Percentiles rank a stretch among this genome's conserved stretches.
phyloP scores from a whole-genome alignment of 805 yeast species.

The Candida easanensis region DNA sequence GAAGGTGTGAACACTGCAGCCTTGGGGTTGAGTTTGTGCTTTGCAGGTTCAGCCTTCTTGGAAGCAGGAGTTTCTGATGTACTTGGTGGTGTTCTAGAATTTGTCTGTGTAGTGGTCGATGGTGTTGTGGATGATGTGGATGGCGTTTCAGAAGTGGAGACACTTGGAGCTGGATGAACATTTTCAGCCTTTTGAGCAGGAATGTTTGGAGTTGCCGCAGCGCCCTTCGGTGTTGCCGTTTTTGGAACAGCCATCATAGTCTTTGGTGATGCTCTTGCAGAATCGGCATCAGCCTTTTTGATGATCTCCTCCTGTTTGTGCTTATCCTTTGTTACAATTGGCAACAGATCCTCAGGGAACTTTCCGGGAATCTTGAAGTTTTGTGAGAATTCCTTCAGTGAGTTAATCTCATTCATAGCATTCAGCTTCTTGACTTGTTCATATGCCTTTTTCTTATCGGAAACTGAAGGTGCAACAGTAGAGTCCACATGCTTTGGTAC shows the following conservation, averaged over 20 bases:
- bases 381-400: slow-evolving; percentile 75
- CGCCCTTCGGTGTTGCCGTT: neutral
- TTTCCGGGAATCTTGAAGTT: slow-evolving; percentile 70
- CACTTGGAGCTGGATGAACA: neutral
- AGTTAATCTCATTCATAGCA: slow-evolving; percentile 62
- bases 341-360: slow-evolving; percentile 51
- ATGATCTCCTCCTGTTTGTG: slow-evolving; percentile 60
- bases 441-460: slow-evolving; percentile 5
- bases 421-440: slow-evolving; percentile 34
- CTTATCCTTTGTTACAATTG: slow-evolving; percentile 67
- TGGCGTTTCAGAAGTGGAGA: slow-evolving; percentile 11
- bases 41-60: slow-evolving; percentile 5
- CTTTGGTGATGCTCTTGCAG: slow-evolving; percentile 15
- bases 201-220: neutral
- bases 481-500: slow-evolving; percentile 19
- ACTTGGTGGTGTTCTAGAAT: neutral
- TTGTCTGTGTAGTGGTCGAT: slow-evolving; percentile 1
- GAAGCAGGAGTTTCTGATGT: slow-evolving; percentile 2
- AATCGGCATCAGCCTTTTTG: slow-evolving; percentile 25
- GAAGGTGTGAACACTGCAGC: slow-evolving; percentile 63
- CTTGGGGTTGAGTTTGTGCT: slow-evolving; percentile 65
- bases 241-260: slow-evolving; percentile 11
- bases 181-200: neutral
- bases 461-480: neutral
- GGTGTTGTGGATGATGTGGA: slow-evolving; percentile 6